Percentiles rank a stretch among this genome's conserved stretches.
These are phyloP conservation scores for Lachancea sp. DNA, from an alignment of 805 yeast genomes.

Conservation along the genomic window DNA sequence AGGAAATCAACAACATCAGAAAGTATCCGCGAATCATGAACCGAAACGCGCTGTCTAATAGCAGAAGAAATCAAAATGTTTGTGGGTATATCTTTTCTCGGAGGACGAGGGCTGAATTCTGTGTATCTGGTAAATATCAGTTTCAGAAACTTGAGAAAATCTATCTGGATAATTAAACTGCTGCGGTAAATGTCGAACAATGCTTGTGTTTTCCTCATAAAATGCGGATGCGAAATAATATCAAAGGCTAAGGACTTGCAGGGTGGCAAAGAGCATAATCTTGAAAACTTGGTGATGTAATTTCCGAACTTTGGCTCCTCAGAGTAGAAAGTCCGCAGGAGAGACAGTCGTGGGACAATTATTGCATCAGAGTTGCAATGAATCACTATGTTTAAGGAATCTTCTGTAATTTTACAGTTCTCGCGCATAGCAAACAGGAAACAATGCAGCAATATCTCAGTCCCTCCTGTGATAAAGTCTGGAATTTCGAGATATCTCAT, in stretches of 20 bases:
- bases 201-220: constrained; percentile 16
- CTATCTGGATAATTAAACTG: constrained; percentile 32
- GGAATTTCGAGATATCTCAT: constrained; percentile 7
- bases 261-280: constrained; percentile 23
- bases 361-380: neutral
- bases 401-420: constrained; percentile 10
- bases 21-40: constrained; percentile 4
- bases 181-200: constrained; percentile 28
- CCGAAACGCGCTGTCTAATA: neutral
- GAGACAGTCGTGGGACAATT: constrained; percentile 1
- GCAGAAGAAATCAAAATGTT: constrained; percentile 5
- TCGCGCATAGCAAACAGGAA: constrained; percentile 20
- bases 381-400: constrained; percentile 3
- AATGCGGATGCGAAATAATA: constrained; percentile 16
- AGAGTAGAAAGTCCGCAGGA: constrained; percentile 11
- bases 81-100: constrained; percentile 4
- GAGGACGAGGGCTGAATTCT: constrained; percentile 10
- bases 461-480: constrained; percentile 18
- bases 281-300: constrained; percentile 23
- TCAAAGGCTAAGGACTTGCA: constrained; percentile 16
- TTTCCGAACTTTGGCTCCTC: constrained; percentile 23
- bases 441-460: constrained; percentile 21
- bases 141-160: constrained; percentile 30
- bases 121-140: constrained; percentile 22
- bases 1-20: constrained; percentile 16